Evolutionary conservation across 495 filamentous ascomycete genomes (phyloP), one percentile per base, ranked within the genome.

Genomic region (Talaromyces stipitatus): DNA sequence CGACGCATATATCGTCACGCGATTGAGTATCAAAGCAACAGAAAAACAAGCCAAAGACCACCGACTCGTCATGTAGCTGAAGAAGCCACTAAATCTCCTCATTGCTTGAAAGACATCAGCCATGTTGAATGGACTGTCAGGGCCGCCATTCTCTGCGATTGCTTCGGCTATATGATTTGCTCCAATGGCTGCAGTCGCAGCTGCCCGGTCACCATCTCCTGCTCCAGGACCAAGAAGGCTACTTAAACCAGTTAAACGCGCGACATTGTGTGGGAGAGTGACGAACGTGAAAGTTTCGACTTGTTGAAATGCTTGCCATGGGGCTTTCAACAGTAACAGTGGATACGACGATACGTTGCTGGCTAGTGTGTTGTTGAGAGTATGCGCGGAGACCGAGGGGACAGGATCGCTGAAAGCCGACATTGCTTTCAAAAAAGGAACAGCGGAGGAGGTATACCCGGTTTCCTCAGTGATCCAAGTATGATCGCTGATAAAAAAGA

Each of bases 1-100:
- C 0, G 92, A 92, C 32, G 92, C 92, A 69, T 95, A 98, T 54
- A 97, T 90, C 36, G 90, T 85, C 11, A 94, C 92, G 41, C 94
- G 84, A 72, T 98, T 97, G 28, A 97, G 76, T 59, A 98, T 70
- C 56, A 98, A 79, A 50, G 90, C 85, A 69, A 91, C 87, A 38
- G 85, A 78, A 55, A 98, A 82, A 66, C 91, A 96, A 51, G 82
- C 80, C 50, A 98, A 71, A 4, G 94, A 92, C 95, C 95, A 98
- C 59, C 89, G 89, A 68, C 91, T 95, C 0, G 91, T 96, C 38
- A 92, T 74, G 67, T 97, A 98, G 45, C 84, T 86, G 66, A 97
- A 95, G 28, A 98, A 81, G 32, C 90, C 90, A 8, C 90, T 88
- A n/a, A 97, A 70, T 14, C 86, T 85, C 55, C 78, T 65, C 41